Percentiles rank a stretch among this genome's conserved stretches.
Conservation (phyloP, 2,329 filamentous ascomycete genomes). For the Thermoascus crustaceus region DNA sequence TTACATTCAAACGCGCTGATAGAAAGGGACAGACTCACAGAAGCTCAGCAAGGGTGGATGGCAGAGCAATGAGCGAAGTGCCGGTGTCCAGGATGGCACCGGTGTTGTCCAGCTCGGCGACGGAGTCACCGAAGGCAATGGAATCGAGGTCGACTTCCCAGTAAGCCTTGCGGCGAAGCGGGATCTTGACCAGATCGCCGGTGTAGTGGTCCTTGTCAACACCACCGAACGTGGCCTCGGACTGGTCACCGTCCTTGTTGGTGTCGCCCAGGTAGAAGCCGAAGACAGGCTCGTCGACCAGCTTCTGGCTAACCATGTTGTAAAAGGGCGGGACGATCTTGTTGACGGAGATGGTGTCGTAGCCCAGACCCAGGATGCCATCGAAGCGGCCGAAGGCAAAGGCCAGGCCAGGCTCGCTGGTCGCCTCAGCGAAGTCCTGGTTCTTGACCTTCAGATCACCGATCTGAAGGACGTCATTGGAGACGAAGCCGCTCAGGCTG, state of each 20-base stretch:
- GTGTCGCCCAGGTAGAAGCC: constrained; percentile 87
- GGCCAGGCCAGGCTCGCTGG: constrained; percentile 86
- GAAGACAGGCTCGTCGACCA: constrained; percentile 82
- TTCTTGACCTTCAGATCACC: constrained; percentile 81
- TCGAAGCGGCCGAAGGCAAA: constrained; percentile 98
- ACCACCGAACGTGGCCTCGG: constrained; percentile 84
- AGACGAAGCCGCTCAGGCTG: constrained; percentile 86
- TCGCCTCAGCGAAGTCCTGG: constrained; percentile 95
- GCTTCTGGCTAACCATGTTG: constrained; percentile 81
- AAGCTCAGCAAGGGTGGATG: constrained; percentile 83
- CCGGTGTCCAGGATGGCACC: constrained; percentile 97
- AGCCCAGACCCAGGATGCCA: constrained; percentile 90
- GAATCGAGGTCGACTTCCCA: constrained; percentile 97
- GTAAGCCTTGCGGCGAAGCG: constrained; percentile 96
- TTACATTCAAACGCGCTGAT: not conserved
- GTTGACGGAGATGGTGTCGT: constrained; percentile 96
- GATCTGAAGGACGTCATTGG: constrained; percentile 76
- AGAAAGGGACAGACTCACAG: constrained; percentile 44
- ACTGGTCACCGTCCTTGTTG: constrained; percentile 62
- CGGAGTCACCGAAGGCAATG: constrained; percentile 78
- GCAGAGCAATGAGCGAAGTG: constrained; percentile 93
- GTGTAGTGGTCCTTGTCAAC: constrained; percentile 72
- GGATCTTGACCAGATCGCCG: constrained; percentile 86
- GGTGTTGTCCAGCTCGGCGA: constrained; percentile 84
- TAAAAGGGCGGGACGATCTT: constrained; percentile 92